These are phyloP conservation scores for Ustilago lituana DNA, from an alignment of 1,284 basidiomycete species.

Conservation along the genomic window DNA sequence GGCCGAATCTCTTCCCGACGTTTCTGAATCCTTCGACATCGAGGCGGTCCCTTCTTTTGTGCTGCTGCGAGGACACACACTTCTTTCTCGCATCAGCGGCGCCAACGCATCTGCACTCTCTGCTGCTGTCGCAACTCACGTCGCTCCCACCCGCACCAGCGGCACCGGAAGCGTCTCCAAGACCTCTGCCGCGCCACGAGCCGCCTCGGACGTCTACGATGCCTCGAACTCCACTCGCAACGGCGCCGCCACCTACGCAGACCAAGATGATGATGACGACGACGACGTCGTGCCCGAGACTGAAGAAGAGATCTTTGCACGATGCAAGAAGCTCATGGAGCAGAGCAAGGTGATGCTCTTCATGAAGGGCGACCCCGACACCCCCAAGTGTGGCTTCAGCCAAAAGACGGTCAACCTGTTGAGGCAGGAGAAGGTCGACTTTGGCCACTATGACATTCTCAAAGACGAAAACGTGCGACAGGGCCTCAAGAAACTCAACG, in stretches of 20 bases:
- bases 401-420: slow-evolving; percentile 77
- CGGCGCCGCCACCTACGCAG: slow-evolving; percentile 12
- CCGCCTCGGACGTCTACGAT: slow-evolving; percentile 51
- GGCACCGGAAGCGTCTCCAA: slow-evolving; percentile 50
- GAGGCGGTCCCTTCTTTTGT: slow-evolving; percentile 89
- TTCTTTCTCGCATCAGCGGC: slow-evolving; percentile 82
- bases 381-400: slow-evolving; percentile 78
- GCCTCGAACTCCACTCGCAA: slow-evolving; percentile 28
- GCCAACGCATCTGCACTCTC: slow-evolving; percentile 81
- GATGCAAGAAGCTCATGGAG: slow-evolving; percentile 77
- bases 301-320: slow-evolving; percentile 74
- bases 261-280: slow-evolving; percentile 48
- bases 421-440: slow-evolving; percentile 74
- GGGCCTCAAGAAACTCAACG: slow-evolving; percentile 84
- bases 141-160: slow-evolving; percentile 66
- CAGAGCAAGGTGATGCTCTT: slow-evolving; percentile 81
- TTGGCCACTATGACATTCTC: slow-evolving; percentile 80
- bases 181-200: slow-evolving; percentile 52
- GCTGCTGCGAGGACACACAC: slow-evolving; percentile 85
- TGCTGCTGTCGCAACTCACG: slow-evolving; percentile 72
- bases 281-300: slow-evolving; percentile 70
- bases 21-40: slow-evolving; percentile 91
- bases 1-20: slow-evolving; percentile 86
- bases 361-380: slow-evolving; percentile 93
- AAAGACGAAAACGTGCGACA: slow-evolving; percentile 78